phyloP scores from a whole-genome alignment of 345 rosid genomes.

The Moricandia moricandioides region DNA sequence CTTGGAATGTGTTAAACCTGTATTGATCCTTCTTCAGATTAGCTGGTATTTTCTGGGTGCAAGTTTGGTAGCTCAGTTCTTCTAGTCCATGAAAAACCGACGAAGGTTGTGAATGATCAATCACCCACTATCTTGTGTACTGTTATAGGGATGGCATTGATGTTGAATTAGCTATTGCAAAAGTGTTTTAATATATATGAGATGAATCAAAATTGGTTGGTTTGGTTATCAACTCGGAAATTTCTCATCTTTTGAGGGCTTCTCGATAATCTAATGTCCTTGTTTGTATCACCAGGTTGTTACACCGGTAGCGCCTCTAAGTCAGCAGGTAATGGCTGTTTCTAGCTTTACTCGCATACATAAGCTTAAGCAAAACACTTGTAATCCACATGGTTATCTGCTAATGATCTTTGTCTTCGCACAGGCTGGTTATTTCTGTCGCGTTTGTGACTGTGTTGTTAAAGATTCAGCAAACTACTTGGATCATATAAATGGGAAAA shows the following conservation, averaged over 20 bases:
- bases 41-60: not conserved
- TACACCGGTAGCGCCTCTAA: constrained; percentile 95
- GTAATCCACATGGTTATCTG: not conserved
- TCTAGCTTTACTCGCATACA: not conserved
- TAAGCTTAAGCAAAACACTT: constrained; percentile 1
- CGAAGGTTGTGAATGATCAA: constrained; percentile 8
- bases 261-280: not conserved
- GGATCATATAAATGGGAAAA: constrained; percentile 98
- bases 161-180: not conserved
- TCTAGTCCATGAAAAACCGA: not conserved
- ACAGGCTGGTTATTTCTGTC: constrained; percentile 96
- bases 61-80: constrained; percentile 5
- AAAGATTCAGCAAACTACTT: constrained; percentile 99
- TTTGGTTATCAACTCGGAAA: not conserved
- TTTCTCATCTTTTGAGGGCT: not conserved
- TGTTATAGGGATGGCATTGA: not conserved
- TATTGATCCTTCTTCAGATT: constrained; percentile 6
- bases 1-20: not conserved
- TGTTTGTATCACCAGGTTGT: constrained; percentile 64
- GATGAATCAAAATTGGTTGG: not conserved
- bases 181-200: not conserved
- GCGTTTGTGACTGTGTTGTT: constrained; percentile 93
- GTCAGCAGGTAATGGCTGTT: constrained; percentile 74
- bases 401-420: constrained; percentile 22
- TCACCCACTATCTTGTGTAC: not conserved